Conservation (phyloP, 2,329 filamentous ascomycete genomes). For the Dactylellina haptotyla region DNA sequence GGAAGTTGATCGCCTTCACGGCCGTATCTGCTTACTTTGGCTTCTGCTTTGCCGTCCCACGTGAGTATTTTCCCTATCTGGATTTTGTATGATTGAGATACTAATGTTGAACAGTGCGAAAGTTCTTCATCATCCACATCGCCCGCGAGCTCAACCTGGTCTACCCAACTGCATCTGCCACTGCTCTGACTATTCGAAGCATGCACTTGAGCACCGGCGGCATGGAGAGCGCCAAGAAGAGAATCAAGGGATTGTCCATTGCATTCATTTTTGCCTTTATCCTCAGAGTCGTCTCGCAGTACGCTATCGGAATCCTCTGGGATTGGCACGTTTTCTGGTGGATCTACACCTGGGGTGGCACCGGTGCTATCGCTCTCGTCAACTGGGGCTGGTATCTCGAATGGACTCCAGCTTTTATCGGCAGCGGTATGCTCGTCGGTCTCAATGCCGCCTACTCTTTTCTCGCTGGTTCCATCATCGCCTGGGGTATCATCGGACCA, state of each 20-base stretch:
- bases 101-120: slow-evolving; percentile 64
- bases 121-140: slow-evolving; percentile 75
- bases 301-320: slow-evolving; percentile 70
- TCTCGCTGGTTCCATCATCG: slow-evolving; percentile 68
- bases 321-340: slow-evolving; percentile 67
- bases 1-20: slow-evolving; percentile 70
- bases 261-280: slow-evolving; percentile 67
- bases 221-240: slow-evolving; percentile 65
- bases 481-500: slow-evolving; percentile 67
- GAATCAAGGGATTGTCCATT: slow-evolving; percentile 68
- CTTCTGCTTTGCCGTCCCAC: slow-evolving; percentile 71
- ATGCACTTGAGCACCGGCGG: slow-evolving; percentile 68
- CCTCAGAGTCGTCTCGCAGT: slow-evolving; percentile 69
- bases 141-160: slow-evolving; percentile 70
- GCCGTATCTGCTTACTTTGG: slow-evolving; percentile 73
- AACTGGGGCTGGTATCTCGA: slow-evolving; percentile 73
- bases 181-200: slow-evolving; percentile 71
- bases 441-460: slow-evolving; percentile 70
- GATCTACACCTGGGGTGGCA: slow-evolving; percentile 69
- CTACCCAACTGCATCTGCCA: slow-evolving; percentile 71
- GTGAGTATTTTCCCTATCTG: slow-evolving; percentile 56
- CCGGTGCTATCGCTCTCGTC: slow-evolving; percentile 67
- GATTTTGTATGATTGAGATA: slow-evolving; percentile 5
- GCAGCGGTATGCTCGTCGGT: slow-evolving; percentile 70
- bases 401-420: slow-evolving; percentile 71